Conservation (phyloP, 2,329 filamentous ascomycete species). For the Neonectria ditissima region DNA sequence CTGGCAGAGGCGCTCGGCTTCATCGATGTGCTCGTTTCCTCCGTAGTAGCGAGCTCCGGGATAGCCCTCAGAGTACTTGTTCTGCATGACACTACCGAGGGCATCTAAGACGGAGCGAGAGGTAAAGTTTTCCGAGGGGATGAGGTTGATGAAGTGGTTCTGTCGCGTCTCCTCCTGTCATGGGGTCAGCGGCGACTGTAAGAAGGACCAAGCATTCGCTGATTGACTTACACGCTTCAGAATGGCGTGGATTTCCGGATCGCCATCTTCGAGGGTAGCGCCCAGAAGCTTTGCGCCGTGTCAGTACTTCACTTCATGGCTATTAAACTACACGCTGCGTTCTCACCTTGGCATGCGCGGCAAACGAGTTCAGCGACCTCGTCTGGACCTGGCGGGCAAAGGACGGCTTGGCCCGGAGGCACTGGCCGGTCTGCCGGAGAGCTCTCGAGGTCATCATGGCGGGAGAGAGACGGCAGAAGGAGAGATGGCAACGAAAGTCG, state of each 20-base stretch:
- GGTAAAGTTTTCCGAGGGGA: slow-evolving; percentile 92
- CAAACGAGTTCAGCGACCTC: slow-evolving; percentile 34
- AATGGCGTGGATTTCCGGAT: slow-evolving; percentile 85
- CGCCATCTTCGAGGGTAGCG: slow-evolving; percentile 80
- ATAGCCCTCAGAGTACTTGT: slow-evolving; percentile 98
- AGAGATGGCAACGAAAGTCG: slow-evolving; percentile 8
- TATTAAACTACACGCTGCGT: fast-evolving
- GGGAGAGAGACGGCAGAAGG: slow-evolving; percentile 5
- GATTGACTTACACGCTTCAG: slow-evolving; percentile 77
- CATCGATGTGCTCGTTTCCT: slow-evolving; percentile 93
- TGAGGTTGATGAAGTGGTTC: slow-evolving; percentile 96
- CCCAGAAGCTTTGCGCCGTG: slow-evolving; percentile 74
- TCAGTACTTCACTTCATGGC: too few relatives aligned
- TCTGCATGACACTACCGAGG: slow-evolving; percentile 91
- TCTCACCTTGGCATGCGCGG: slow-evolving; percentile 41
- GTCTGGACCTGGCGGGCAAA: slow-evolving; percentile 34
- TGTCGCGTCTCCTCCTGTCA: slow-evolving; percentile 88
- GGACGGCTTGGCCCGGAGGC: slow-evolving; percentile 40
- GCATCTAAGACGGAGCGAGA: slow-evolving; percentile 90
- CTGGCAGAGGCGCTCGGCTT: slow-evolving; percentile 88
- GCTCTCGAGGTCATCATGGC: slow-evolving; percentile 42
- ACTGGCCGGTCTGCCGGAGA: slow-evolving; percentile 39
- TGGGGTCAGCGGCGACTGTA: neutral
- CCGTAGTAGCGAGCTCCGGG: slow-evolving; percentile 95
- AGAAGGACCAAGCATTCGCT: neutral